Conservation (phyloP, 345 rosid species). For the Rubroshorea leprosula region DNA sequence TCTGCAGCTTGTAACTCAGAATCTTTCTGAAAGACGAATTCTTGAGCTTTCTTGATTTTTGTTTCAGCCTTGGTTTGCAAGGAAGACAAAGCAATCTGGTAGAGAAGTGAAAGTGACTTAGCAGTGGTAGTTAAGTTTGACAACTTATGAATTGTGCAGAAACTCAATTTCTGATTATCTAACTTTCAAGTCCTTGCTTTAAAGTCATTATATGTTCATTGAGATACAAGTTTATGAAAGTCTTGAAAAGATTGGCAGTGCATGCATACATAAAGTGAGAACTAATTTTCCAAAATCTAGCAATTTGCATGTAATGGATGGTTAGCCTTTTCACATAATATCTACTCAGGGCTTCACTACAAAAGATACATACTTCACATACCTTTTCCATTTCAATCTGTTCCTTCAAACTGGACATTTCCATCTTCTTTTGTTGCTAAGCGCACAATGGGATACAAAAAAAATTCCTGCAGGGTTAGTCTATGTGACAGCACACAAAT, state of each 20-base stretch:
- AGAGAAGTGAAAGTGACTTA: slow-evolving; percentile 5
- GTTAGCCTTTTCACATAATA: neutral
- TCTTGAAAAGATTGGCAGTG: neutral
- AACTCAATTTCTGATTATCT: neutral
- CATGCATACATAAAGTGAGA: neutral
- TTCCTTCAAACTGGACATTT: slow-evolving; percentile 66
- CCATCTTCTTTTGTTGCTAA: slow-evolving; percentile 83
- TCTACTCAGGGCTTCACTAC: slow-evolving; percentile 3
- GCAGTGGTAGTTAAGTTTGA: neutral
- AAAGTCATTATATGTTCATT: neutral
- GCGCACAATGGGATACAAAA: slow-evolving; percentile 20
- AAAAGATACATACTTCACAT: slow-evolving; percentile 7
- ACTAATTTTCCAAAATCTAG: neutral
- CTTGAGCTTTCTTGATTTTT: slow-evolving; percentile 68
- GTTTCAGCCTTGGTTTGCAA: slow-evolving; percentile 70
- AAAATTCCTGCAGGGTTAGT: slow-evolving; percentile 5
- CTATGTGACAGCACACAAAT: neutral
- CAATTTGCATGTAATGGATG: neutral
- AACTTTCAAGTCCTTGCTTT: neutral
- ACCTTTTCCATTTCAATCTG: slow-evolving; percentile 90
- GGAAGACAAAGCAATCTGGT: slow-evolving; percentile 52
- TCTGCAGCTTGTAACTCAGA: slow-evolving; percentile 72
- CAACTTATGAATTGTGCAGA: neutral
- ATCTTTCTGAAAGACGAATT: slow-evolving; percentile 62
- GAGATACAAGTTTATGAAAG: neutral